Base-by-base conservation (phyloP, 768 basidiomycete species). In the Macrocybe gigantea region DNA sequence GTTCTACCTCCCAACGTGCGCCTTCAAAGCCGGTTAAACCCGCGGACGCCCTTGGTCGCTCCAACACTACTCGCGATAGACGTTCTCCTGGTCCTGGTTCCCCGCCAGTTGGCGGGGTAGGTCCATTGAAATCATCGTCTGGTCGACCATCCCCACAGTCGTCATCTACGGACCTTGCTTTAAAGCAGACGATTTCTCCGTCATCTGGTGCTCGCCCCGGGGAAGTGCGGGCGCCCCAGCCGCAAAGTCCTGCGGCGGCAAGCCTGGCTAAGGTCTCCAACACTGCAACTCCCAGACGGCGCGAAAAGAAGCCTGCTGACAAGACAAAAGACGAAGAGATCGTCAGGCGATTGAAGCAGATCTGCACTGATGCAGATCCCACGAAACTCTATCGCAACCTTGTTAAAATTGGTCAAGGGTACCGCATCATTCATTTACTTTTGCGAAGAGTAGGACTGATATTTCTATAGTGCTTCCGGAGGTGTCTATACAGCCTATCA, bases 401-500 rank as follows among this genome's bases (percentile, higher is more conserved):
- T 38, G 84, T 91, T 67, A 98, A 97, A 79, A 96, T 98, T 60
- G 96, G 95, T 36, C 95, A 98, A 66, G 96, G 95, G 93, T 95
- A 57, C 60, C 87, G 59, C 11, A 15, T 53, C 48, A 6, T 29
- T 29, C 15, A 44, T 51, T 49, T 48, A 44, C 45, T 38, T 34
- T 32, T 40, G 14, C 42, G 36, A 30, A 50, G 47, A 29, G 48
- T 52, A 50, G 49, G 10, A 12, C 14, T 56, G 30, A 44, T 31
- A 6, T 10, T 2, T 22, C 35, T n/a, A 1, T 62, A 94, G 93
- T 50, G 95, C 96, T 11, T 95, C 91, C 13, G 95, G 96, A 36
- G 95, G 95, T 55, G 96, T 98, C 2, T 99, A 96, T 68, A 97
- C 94, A 9, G 95, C 95, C 11, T 96, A 96, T 62, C 94, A 98